Base-by-base conservation (phyloP, 1,139 yeast species). In the Casaregolazyma suthepensis region DNA sequence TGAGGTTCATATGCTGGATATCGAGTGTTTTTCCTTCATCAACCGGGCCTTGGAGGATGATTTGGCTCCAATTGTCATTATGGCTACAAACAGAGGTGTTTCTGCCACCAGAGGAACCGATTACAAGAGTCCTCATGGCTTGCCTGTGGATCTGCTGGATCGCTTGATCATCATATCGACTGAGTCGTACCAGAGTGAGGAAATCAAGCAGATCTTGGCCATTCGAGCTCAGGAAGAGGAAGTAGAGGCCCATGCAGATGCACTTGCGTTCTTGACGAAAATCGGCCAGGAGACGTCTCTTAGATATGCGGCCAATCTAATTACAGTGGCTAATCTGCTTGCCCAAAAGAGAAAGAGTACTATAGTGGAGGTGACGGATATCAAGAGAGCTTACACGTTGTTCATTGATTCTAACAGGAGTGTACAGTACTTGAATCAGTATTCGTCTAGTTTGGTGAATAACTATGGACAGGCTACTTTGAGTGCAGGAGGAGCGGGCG, bases 1-100 rank as follows among this genome's bases (percentile, higher is more conserved):
- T 72, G 99, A 94, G 73, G 98, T 91, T 52, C 99, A 94, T 73
- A 94, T 94, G 98, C 81, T 94, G 61, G 99, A 94, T 70, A 88
- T 94, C 65, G 99, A 94, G 72, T 86, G 97, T 65, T 93, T 93
- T 75, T 89, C 99, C 4, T 93, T 88, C 70, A 77, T 93, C 66
- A 93, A 94, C 75, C 81, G 99, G 61, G 98, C 99, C 6, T 78
- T 94, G 58, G 99, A 94, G 74, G 97, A 90, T 71, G 98, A 91
- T 61, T 85, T 93, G 69, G 85, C 98, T 7, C 99, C 99, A 45
- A 89, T 94, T 67, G 97, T 94, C 50, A 87, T 94, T 57, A 93
- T 94, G 98, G 99, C 99, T 40, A 93, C 99, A 46, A 94, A 94
- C 73, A 80, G 98, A 69, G 99, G 99, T 50, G 81, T 93, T 55